Evolutionary conservation across 2,329 filamentous ascomycete genomes (phyloP), one percentile per base, ranked within the genome.

Genomic region (Ophiostoma novo-ulmi): DNA sequence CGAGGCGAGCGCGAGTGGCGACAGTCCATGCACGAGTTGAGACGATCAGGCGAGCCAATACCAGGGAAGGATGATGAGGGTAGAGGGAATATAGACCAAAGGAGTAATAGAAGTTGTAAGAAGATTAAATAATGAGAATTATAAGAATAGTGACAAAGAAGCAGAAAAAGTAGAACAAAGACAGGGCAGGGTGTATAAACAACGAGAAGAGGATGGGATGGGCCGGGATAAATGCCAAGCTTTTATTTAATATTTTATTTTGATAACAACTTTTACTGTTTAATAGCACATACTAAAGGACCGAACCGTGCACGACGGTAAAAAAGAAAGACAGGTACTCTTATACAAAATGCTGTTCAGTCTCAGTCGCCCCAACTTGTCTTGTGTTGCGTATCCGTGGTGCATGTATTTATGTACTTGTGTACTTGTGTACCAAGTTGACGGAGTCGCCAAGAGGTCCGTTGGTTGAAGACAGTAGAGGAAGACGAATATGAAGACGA

Each of bases 211-310:
- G 17, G 44, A 48, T 20, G 44, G 44, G 44, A 14, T 48, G 44
- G 44, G 1, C 44, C 44, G 22, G n/a, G 52, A 26, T 22, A n/a
- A 58, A 58, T 58, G 52, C 52, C 52, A 58, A 58, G 52, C 52
- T 58, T 58, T 58, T 26, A 26, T 58, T 58, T 31, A 31, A 8
- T 26, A 26, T 1, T 58, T 26, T 26, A 26, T 11, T 11, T 10
- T 58, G 10, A 58, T 3, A 11, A 58, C 52, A 58, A 13, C 52
- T 26, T 26, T 13, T 13, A 31, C 10, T 26, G 3, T 26, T 13
- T 58, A 58, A 58, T 58, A 58, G n/a, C 52, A 48, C 44, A 58
- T 6, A 58, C 52, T 58, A 58, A 58, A 58, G 52, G 52, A 58
- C 52, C 52, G 44, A 48, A 48, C 44, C 44, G 44, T 48, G 44